Evolutionary conservation across 2,329 filamentous ascomycete species (phyloP).

Genomic region (Dactylella cylindrospora): DNA sequence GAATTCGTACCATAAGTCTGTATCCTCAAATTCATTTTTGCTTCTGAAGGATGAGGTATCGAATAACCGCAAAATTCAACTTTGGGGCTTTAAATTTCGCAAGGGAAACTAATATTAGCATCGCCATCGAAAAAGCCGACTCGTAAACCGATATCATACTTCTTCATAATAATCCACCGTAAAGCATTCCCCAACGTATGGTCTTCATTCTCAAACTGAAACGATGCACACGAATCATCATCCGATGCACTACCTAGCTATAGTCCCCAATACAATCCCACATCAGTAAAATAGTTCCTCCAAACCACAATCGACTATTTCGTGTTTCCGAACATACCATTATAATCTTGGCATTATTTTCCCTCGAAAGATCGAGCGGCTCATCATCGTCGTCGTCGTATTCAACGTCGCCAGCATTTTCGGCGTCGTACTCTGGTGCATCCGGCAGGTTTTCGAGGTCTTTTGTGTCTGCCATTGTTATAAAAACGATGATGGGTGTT

Average conservation of each 20-base stretch:
- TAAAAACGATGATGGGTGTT: no score
- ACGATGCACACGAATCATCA: constrained; percentile 82
- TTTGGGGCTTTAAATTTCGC: constrained; percentile 65
- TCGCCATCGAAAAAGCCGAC: constrained; percentile 11
- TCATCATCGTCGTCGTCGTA: constrained; percentile 37
- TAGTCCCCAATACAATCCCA: not conserved
- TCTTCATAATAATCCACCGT: constrained; percentile 97
- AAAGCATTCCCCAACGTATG: constrained; percentile 94
- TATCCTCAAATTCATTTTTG: constrained; percentile 95
- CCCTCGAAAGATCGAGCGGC: constrained; percentile 29
- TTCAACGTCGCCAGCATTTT: constrained; percentile 22
- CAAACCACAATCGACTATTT: no score
- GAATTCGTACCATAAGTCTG: constrained; percentile 86
- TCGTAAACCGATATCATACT: constrained; percentile 62
- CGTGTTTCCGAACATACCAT: constrained; percentile 10
- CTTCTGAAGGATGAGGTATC: constrained; percentile 92
- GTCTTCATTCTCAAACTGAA: constrained; percentile 90
- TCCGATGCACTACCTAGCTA: constrained; percentile 73
- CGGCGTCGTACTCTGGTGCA: constrained; percentile 35
- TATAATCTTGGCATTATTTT: constrained; percentile 43
- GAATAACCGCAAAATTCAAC: constrained; percentile 99
- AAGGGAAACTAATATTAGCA: not conserved
- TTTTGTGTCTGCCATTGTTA: constrained; percentile 21
- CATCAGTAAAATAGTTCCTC: no score
- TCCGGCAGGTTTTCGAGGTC: constrained; percentile 42